Conservation (phyloP, 345 rosid species). For the Alliaria petiolata region DNA sequence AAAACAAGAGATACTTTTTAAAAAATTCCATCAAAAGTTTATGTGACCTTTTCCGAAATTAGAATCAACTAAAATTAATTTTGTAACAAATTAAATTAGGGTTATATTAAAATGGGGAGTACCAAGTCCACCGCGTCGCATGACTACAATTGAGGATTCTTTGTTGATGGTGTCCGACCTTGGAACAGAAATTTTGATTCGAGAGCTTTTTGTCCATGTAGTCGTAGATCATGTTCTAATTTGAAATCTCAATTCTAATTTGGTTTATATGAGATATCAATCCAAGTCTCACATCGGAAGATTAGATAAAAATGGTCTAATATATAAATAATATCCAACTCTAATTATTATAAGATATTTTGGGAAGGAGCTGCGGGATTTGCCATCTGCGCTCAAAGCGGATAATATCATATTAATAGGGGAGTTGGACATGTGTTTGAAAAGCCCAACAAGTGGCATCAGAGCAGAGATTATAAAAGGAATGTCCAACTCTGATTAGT, state of each 20-base stretch:
- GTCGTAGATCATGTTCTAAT: not conserved
- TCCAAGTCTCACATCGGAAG: too few relatives aligned
- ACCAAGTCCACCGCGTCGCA: not conserved
- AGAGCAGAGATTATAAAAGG: too few relatives aligned
- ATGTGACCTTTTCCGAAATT: not conserved
- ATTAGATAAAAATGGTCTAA: too few relatives aligned
- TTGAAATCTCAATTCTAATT: not conserved
- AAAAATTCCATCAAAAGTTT: not conserved
- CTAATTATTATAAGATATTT: too few relatives aligned
- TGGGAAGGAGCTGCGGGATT: too few relatives aligned
- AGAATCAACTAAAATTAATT: not conserved
- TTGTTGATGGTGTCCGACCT: too few relatives aligned
- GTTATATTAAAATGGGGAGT: not conserved
- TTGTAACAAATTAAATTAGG: not conserved
- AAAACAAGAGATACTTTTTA: not conserved
- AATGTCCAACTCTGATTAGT: too few relatives aligned
- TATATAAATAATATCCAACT: too few relatives aligned
- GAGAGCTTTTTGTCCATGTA: not conserved
- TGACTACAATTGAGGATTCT: not conserved
- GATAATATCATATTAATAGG: too few relatives aligned
- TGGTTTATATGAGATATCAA: not conserved
- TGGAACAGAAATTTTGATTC: not conserved
- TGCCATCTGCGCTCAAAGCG: too few relatives aligned
- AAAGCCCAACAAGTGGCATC: too few relatives aligned
- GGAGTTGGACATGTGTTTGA: too few relatives aligned